These are phyloP conservation scores for Salix purpurea DNA, from an alignment of 345 rosid species.

Conservation along the genomic window DNA sequence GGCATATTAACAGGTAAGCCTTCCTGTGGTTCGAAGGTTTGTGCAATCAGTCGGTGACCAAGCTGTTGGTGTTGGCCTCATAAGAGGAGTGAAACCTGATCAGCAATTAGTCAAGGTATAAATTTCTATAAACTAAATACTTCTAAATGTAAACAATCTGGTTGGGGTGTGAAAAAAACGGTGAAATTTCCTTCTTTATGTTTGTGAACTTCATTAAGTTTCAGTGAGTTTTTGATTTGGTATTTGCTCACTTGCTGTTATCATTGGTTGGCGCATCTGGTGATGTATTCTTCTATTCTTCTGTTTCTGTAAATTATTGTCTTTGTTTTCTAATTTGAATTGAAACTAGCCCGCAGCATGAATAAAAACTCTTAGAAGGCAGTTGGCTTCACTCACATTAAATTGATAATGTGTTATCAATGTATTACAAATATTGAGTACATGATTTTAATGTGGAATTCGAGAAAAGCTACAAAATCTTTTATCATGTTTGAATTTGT, in stretches of 20 bases:
- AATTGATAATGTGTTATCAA: not conserved
- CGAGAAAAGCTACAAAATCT: not conserved
- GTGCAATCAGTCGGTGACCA: conserved; percentile 83
- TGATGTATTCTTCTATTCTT: not conserved
- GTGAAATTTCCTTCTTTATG: not conserved
- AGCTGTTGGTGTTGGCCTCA: conserved; percentile 80
- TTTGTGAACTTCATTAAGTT: not conserved
- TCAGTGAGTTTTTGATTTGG: not conserved
- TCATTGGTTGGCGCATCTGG: not conserved
- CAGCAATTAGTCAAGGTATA: conserved; percentile 92
- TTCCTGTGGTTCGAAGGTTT: conserved; percentile 94
- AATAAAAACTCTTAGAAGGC: not conserved
- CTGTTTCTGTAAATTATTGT: not conserved
- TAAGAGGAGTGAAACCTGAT: conserved; percentile 92
- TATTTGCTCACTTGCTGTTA: not conserved
- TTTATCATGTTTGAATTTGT: not conserved
- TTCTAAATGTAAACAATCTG: not conserved
- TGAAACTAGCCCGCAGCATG: not conserved
- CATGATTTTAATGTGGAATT: not conserved
- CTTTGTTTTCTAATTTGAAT: not conserved
- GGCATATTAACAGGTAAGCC: conserved; percentile 71
- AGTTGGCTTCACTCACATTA: not conserved
- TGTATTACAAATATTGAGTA: not conserved
- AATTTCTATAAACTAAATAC: conserved; percentile 4
- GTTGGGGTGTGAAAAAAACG: not conserved